Evolutionary conservation across 805 yeast species (phyloP).

Genomic region (Yarrowia divulgata): DNA sequence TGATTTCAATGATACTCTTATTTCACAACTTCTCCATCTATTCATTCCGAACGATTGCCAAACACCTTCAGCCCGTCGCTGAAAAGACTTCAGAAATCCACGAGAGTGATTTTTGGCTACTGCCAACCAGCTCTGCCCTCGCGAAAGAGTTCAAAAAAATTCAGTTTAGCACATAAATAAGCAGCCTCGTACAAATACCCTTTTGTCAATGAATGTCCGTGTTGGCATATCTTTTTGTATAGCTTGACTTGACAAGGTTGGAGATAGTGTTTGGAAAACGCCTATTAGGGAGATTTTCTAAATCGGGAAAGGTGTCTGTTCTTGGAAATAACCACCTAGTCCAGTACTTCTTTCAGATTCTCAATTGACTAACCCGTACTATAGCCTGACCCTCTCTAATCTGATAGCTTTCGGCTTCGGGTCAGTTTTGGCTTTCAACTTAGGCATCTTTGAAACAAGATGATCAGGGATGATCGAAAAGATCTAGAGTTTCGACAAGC

Average conservation of each 20-base stretch:
- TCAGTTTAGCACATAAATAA: constrained; percentile 17
- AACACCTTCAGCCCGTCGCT: not conserved
- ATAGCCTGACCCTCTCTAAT: not conserved
- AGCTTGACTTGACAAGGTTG: not conserved
- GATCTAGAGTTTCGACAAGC: constrained; percentile 9
- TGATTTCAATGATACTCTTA: not conserved
- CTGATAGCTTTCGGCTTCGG: too few relatives aligned
- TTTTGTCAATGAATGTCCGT: not conserved
- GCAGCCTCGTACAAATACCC: constrained; percentile 10
- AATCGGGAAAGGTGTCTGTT: too few relatives aligned
- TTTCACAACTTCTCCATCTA: not conserved
- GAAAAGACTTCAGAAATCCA: not conserved
- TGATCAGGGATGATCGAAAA: constrained; percentile 20
- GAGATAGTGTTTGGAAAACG: constrained; percentile 2
- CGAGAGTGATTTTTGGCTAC: not conserved
- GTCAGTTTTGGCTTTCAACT: not conserved
- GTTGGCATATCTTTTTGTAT: not conserved
- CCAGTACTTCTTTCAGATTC: too few relatives aligned
- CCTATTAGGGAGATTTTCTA: too few relatives aligned
- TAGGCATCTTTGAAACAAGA: not conserved
- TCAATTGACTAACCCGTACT: too few relatives aligned
- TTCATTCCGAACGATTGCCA: too few relatives aligned
- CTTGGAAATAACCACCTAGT: too few relatives aligned
- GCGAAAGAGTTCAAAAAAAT: constrained; percentile 1
- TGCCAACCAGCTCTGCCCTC: not conserved